Evolutionary conservation across 2,329 filamentous ascomycete genomes (phyloP).

Genomic region (Juglanconis oblonga): DNA sequence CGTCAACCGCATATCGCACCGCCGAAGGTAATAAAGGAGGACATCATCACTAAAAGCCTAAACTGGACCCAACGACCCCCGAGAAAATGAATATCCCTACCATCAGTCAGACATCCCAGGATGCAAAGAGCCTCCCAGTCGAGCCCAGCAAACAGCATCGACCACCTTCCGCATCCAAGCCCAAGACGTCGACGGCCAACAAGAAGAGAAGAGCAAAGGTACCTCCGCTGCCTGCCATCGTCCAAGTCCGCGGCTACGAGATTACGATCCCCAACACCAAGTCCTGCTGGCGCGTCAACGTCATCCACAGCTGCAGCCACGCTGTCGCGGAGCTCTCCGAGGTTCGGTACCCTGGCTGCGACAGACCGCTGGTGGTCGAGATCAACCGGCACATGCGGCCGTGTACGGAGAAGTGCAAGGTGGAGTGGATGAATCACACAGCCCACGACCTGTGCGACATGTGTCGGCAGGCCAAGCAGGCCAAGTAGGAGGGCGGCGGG

Average conservation of each 20-base stretch:
- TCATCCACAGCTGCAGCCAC: not conserved
- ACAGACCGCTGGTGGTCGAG: not conserved
- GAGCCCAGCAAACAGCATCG: not conserved
- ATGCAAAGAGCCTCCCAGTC: not conserved
- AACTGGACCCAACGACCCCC: too few relatives aligned
- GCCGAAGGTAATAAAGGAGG: too few relatives aligned
- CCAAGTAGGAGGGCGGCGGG: not conserved
- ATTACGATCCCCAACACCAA: not conserved
- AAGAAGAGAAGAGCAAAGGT: not conserved
- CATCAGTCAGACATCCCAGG: too few relatives aligned
- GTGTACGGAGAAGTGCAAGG: not conserved
- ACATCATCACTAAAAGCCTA: too few relatives aligned
- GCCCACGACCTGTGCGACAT: not conserved
- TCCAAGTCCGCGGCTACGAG: not conserved
- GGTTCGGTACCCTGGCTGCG: not conserved
- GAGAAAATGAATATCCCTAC: too few relatives aligned
- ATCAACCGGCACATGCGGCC: not conserved
- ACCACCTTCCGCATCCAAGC: not conserved
- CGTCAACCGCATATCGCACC: too few relatives aligned
- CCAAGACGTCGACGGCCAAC: not conserved
- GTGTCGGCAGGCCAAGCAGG: not conserved
- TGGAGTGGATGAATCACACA: not conserved
- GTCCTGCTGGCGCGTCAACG: not conserved
- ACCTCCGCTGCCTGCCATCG: not conserved
- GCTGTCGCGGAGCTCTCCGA: not conserved